phyloP scores from a whole-genome alignment of 2,329 filamentous ascomycete genomes.

The Scopulariopsis brevicaulis region DNA sequence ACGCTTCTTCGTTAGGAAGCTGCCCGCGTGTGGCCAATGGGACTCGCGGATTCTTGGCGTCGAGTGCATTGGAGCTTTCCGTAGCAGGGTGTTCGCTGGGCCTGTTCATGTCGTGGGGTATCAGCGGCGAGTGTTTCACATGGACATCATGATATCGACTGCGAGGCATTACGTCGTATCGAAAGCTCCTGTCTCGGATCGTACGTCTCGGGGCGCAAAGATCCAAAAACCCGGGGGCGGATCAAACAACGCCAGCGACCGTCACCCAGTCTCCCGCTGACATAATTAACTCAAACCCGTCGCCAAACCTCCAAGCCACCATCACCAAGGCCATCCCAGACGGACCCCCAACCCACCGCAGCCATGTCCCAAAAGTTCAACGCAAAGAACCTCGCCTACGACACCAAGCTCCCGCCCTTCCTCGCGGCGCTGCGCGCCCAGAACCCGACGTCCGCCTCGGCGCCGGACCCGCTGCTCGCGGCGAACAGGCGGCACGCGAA shows the following conservation, averaged over 20 bases:
- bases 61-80: too few relatives aligned
- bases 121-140: too few relatives aligned
- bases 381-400: slow-evolving; percentile 59
- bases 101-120: too few relatives aligned
- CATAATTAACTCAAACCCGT: not conserved
- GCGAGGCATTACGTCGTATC: not conserved
- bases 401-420: slow-evolving; percentile 46
- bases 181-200: not conserved
- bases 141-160: too few relatives aligned
- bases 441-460: slow-evolving; percentile 31
- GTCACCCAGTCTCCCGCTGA: not conserved
- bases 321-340: not conserved
- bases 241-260: not conserved
- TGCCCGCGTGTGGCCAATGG: too few relatives aligned
- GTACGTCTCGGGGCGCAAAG: not conserved
- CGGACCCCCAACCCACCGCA: not conserved
- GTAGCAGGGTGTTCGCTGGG: too few relatives aligned
- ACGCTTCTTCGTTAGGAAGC: not conserved
- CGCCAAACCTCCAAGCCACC: not conserved
- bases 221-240: not conserved
- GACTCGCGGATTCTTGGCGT: too few relatives aligned
- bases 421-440: slow-evolving; percentile 45
- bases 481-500: slow-evolving; percentile 30
- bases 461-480: slow-evolving; percentile 40
- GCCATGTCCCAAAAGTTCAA: slow-evolving; percentile 50